Evolutionary conservation across 1,284 basidiomycete species (phyloP), one percentile per base, ranked within the genome.

Genomic region (Puccinia coronata): DNA sequence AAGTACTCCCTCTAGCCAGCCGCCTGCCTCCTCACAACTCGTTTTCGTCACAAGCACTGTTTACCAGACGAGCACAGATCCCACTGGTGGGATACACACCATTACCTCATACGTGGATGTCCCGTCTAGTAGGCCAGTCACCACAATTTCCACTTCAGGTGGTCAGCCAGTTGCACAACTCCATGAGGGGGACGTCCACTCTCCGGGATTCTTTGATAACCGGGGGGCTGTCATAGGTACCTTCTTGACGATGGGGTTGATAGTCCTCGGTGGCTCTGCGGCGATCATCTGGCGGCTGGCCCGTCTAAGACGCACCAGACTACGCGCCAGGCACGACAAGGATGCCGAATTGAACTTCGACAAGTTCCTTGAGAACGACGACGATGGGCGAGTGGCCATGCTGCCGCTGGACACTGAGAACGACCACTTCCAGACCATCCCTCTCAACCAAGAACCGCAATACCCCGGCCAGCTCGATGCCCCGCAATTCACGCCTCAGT

Each of bases 231-330:
- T 67, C 41, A 67, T 67, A 23, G 63, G 63, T 1, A 67, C 63
- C 34, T 67, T 67, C 41, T 67, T 67, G 63, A 67, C 63, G 1
- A 23, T 67, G 8, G 63, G 63, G 20, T 11, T 67, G n/a, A 67
- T 67, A 28, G 63, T 67, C n/a, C 63, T 67, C 41, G 63, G 41
- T 25, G 63, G 63, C 4, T 67, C 41, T 0, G 39, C 63, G 41
- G 63, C 63, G 23, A 67, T 67, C 63, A 67, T 67, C 41, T 67
- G 63, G 63, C 39, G 63, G 23, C 63, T 67, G 63, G 39, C 63
- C 8, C 41, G 63, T 47, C 41, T 67, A 4, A 67, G 63, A 67
- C 63, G 63, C 41, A 41, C 63, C 63, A 39, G 63, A n/a, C 23
- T 47, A 25, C 36, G 63, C n/a, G 63, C 39, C 41, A 67, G 63